Evolutionary conservation across 2,329 filamentous ascomycete genomes (phyloP).

Genomic region (Apiospora phragmitis): DNA sequence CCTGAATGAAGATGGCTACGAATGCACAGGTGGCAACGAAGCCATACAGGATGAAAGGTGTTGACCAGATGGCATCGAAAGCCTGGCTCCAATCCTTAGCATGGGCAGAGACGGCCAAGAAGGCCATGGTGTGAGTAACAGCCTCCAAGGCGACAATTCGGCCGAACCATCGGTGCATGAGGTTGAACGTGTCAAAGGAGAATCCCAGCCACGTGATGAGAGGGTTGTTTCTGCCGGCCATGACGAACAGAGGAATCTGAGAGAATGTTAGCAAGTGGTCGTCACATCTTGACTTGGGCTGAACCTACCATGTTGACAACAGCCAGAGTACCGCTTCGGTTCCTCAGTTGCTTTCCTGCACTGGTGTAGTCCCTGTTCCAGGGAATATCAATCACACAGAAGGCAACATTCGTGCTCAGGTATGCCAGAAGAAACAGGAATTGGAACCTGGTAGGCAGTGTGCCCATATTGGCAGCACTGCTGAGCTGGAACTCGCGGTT

Average conservation of each 20-base stretch:
- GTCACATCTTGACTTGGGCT: background rate
- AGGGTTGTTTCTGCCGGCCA: conserved; percentile 77
- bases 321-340: conserved; percentile 69
- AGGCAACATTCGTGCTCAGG: conserved; percentile 72
- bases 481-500: conserved; percentile 73
- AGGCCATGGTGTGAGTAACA: conserved; percentile 65
- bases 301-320: conserved; percentile 71
- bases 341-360: conserved; percentile 56
- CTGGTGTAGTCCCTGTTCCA: conserved; percentile 49
- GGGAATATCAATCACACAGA: conserved; percentile 69
- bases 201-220: conserved; percentile 71
- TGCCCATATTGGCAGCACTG: conserved; percentile 69
- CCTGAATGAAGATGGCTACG: conserved; percentile 65
- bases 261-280: conserved; percentile 12
- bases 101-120: conserved; percentile 44
- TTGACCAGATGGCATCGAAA: conserved; percentile 36
- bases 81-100: conserved; percentile 49
- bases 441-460: conserved; percentile 78
- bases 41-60: conserved; percentile 58
- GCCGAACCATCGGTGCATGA: conserved; percentile 79
- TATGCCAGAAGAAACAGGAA: conserved; percentile 68
- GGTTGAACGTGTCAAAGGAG: conserved; percentile 81
- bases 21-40: conserved; percentile 64
- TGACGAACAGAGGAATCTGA: conserved; percentile 66
- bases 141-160: conserved; percentile 73